Conservation (phyloP, 2,329 filamentous ascomycete genomes). For the Pseudopithomyces chartarum region DNA sequence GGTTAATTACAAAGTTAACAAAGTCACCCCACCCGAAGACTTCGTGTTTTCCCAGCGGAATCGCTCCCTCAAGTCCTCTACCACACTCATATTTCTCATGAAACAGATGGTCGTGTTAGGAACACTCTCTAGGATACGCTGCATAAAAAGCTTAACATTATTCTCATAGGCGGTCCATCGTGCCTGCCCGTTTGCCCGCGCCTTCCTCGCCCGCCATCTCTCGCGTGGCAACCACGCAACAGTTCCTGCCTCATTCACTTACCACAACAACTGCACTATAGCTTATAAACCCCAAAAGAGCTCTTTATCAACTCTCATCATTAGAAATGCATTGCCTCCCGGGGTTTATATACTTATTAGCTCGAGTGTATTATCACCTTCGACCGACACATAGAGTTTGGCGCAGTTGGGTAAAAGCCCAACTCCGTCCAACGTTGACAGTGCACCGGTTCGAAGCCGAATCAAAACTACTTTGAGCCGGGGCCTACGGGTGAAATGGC, state of each 20-base stretch:
- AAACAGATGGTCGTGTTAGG: no score
- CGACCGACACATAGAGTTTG: background rate
- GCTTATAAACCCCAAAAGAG: background rate
- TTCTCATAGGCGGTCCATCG: no score
- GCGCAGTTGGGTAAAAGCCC: background rate
- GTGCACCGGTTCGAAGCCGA: background rate
- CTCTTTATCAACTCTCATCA: background rate
- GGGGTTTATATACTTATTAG: background rate
- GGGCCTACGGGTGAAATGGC: background rate
- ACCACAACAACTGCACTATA: background rate
- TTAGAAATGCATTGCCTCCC: background rate
- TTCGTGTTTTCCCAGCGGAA: no score
- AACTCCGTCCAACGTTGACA: background rate
- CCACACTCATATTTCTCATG: no score
- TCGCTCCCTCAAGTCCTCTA: no score
- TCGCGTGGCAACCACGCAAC: background rate
- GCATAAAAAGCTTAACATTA: no score
- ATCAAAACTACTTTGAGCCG: background rate
- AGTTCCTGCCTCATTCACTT: background rate
- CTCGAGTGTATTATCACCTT: background rate
- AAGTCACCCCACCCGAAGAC: no score
- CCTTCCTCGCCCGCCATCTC: background rate
- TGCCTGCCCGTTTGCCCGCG: background rate
- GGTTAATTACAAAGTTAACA: no score
- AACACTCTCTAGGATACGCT: no score